These are phyloP conservation scores for Trichoderma polysporum DNA, from an alignment of 2,329 filamentous ascomycete species.

Conservation along the genomic window DNA sequence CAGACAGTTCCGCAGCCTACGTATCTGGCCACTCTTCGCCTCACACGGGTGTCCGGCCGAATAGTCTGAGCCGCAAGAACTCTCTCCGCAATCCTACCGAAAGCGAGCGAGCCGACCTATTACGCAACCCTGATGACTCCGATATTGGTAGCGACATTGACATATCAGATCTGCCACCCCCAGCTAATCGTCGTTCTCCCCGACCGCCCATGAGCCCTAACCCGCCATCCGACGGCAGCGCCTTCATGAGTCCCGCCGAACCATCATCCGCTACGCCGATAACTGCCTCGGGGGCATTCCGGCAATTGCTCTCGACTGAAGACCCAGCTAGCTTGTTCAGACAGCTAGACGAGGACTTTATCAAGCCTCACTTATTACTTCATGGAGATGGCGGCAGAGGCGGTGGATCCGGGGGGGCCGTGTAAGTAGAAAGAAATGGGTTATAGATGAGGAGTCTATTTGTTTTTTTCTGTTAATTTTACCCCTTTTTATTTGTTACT, in stretches of 20 bases:
- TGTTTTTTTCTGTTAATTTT: not conserved
- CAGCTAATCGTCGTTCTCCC: slow-evolving; percentile 47
- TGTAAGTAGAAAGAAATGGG: slow-evolving; percentile 21
- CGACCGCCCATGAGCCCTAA: slow-evolving; percentile 32
- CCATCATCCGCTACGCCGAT: slow-evolving; percentile 44
- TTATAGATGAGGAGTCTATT: not conserved
- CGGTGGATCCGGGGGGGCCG: slow-evolving; percentile 31
- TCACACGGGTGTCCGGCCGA: slow-evolving; percentile 42
- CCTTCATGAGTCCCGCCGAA: slow-evolving; percentile 35
- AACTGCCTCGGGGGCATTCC: slow-evolving; percentile 74
- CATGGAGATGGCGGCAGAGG: slow-evolving; percentile 56
- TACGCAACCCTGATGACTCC: slow-evolving; percentile 54
- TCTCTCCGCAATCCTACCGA: slow-evolving; percentile 47
- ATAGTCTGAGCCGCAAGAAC: slow-evolving; percentile 54
- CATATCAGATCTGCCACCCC: slow-evolving; percentile 64
- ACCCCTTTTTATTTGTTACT: not conserved
- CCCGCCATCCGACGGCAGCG: slow-evolving; percentile 30
- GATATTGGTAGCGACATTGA: slow-evolving; percentile 65
- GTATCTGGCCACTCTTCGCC: slow-evolving; percentile 56
- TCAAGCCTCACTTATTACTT: slow-evolving; percentile 86
- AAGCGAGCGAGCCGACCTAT: slow-evolving; percentile 56
- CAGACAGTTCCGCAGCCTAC: slow-evolving; percentile 46
- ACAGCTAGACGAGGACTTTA: slow-evolving; percentile 92
- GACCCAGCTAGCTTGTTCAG: slow-evolving; percentile 89
- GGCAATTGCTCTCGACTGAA: slow-evolving; percentile 77